phyloP scores from a whole-genome alignment of 2,329 filamentous ascomycete species.

The Fusarium sp. region DNA sequence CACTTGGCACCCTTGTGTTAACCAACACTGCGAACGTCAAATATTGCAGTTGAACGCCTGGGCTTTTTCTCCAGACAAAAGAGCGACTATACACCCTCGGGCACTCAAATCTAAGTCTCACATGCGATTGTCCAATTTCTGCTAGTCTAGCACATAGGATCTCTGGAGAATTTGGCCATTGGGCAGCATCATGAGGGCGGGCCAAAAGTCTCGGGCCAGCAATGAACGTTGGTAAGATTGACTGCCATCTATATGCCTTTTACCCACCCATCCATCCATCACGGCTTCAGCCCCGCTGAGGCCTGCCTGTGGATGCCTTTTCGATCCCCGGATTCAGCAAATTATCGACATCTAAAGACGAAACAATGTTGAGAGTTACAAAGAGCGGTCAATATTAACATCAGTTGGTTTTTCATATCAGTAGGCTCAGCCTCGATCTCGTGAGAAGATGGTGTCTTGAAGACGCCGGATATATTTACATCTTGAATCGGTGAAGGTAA shows the following conservation, averaged over 20 bases:
- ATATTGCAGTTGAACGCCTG: not conserved
- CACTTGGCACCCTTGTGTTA: not conserved
- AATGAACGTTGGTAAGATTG: not conserved
- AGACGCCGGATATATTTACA: conserved; percentile 4
- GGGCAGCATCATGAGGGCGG: not conserved
- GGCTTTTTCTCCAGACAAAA: not conserved
- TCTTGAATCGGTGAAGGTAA: conserved; percentile 19
- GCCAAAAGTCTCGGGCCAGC: not conserved
- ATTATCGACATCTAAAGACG: not conserved
- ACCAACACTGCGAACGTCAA: not conserved
- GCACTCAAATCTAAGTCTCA: not conserved
- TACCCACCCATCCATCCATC: conserved; percentile 22
- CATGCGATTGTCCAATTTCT: not conserved
- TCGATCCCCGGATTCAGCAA: conserved; percentile 11
- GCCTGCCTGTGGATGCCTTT: conserved; percentile 30
- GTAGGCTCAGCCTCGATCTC: conserved; percentile 20
- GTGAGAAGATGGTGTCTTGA: not conserved
- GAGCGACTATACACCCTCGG: not conserved
- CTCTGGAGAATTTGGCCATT: not conserved
- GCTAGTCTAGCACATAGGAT: not conserved
- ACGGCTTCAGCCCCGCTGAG: conserved; percentile 20
- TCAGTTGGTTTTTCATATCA: not conserved
- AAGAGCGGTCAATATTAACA: conserved; percentile 21
- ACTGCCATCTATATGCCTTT: not conserved
- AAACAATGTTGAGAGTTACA: conserved; percentile 6